Base-by-base conservation (phyloP, 225 moss, liverwort and hornwort genomes). In the Physcomitrellopsis africana region DNA sequence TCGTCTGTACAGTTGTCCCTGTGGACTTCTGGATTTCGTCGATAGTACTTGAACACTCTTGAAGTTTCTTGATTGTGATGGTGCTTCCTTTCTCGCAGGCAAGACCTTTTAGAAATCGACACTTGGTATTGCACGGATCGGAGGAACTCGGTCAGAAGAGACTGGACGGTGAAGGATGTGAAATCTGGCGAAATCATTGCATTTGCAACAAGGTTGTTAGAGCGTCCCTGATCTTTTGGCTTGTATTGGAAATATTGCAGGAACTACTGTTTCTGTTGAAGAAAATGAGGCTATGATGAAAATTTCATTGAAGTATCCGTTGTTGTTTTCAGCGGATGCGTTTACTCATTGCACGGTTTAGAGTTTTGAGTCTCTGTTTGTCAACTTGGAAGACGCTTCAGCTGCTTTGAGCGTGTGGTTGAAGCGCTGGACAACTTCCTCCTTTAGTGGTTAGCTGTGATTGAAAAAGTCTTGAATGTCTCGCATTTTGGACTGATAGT, bases 41-140 rank as follows among this genome's bases (percentile, higher is more conserved):
- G 2, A 0, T 61, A 17, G 22, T 60, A 4, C 52, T 53, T 67
- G 29, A 54, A 13, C 53, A 9, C 46, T 54, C 47, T 26, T 54
- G 16, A 14, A 59, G 47, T 41, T 15, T 63, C 13, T 54, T 64
- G 72, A 61, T 24, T 64, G 41, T 76, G 51, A 44, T 15, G 48
- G 17, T 42, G 57, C 73, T 15, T 54, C 29, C 15, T 75, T 18
- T 22, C 59, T 69, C 79, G 75, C 90, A 93, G 93, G 94, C 93
- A 93, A 60, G 93, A 95, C 78, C 84, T 99, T 15, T 72, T 99
- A 71, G 95, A 99, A 82, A 79, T 99, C 7, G 95, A 99, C 54
- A 99, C 99, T 41, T 99, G 99, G 99, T 99, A 93, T 77, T 95
- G 93, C 69, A 85, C 86, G 52, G 94, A 99, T 72, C 93, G 99